Percentiles rank a stretch among this genome's conserved stretches.
phyloP scores from a whole-genome alignment of 306 rosid genomes.

The Medicago lupulina region DNA sequence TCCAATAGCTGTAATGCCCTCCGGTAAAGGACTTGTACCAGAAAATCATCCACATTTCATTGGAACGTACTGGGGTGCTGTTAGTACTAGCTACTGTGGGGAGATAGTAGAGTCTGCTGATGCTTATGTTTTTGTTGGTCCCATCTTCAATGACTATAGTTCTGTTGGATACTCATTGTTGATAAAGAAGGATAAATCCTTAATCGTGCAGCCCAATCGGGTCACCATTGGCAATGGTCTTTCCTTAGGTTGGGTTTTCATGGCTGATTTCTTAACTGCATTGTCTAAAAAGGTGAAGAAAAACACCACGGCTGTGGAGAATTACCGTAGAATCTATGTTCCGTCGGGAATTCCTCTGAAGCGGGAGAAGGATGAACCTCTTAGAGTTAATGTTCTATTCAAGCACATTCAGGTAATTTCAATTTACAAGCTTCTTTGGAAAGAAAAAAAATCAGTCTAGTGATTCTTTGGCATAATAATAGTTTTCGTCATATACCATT shows the following conservation, averaged over 20 bases:
- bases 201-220: constrained; percentile 72
- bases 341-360: constrained; percentile 69
- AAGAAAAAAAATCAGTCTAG: too few relatives aligned
- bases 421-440: neutral
- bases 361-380: constrained; percentile 62
- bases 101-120: constrained; percentile 93
- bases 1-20: constrained; percentile 83
- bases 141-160: constrained; percentile 86
- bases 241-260: constrained; percentile 89
- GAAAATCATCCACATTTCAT: constrained; percentile 67
- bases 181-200: constrained; percentile 72
- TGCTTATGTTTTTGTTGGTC: constrained; percentile 87
- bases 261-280: constrained; percentile 75
- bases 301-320: constrained; percentile 70
- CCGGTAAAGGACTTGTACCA: constrained; percentile 80
- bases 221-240: constrained; percentile 84
- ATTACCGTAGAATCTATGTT: constrained; percentile 71
- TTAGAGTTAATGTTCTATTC: constrained; percentile 81
- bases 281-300: constrained; percentile 71
- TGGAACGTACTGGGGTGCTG: constrained; percentile 92
- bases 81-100: constrained; percentile 73
- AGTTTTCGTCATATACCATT: too few relatives aligned
- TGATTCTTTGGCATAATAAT: neutral
- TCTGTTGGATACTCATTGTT: constrained; percentile 90
- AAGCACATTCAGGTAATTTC: constrained; percentile 65